Evolutionary conservation across 1,284 basidiomycete genomes (phyloP).

Genomic region (Hortiboletus rubellus): DNA sequence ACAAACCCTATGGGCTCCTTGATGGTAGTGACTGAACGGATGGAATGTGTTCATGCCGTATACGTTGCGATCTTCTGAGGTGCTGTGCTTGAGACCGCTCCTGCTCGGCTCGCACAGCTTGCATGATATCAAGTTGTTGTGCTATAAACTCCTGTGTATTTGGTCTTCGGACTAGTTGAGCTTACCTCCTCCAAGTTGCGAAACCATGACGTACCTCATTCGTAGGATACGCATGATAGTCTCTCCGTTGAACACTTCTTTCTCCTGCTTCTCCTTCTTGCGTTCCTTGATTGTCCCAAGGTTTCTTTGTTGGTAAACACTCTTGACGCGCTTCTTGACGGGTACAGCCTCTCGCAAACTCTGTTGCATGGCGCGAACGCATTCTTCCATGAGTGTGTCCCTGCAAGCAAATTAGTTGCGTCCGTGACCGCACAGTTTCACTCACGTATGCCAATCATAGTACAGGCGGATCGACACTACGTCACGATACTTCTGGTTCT

Average conservation of each 20-base stretch:
- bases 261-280: conserved; percentile 87
- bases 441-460: conserved; percentile 90
- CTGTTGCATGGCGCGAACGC: conserved; percentile 89
- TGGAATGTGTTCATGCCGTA: conserved; percentile 29
- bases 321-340: conserved; percentile 88
- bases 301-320: conserved; percentile 86
- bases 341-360: conserved; percentile 71
- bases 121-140: conserved; percentile 81
- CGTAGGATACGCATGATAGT: conserved; percentile 90
- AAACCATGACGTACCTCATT: conserved; percentile 69
- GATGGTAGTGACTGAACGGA: conserved; percentile 35
- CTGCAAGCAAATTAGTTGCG: conserved; percentile 40
- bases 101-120: conserved; percentile 72
- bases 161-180: conserved; percentile 40
- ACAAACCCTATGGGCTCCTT: conserved; percentile 12
- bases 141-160: conserved; percentile 87
- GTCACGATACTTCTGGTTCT: conserved; percentile 95
- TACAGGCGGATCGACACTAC: conserved; percentile 88
- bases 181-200: background rate
- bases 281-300: conserved; percentile 95
- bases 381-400: conserved; percentile 94
- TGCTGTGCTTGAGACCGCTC: conserved; percentile 59
- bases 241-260: conserved; percentile 71
- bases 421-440: conserved; percentile 17
- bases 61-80: conserved; percentile 52